These are phyloP conservation scores for Pseudonitzschia multistriata DNA, from an alignment of 108 stramenopile species.

Conservation along the genomic window DNA sequence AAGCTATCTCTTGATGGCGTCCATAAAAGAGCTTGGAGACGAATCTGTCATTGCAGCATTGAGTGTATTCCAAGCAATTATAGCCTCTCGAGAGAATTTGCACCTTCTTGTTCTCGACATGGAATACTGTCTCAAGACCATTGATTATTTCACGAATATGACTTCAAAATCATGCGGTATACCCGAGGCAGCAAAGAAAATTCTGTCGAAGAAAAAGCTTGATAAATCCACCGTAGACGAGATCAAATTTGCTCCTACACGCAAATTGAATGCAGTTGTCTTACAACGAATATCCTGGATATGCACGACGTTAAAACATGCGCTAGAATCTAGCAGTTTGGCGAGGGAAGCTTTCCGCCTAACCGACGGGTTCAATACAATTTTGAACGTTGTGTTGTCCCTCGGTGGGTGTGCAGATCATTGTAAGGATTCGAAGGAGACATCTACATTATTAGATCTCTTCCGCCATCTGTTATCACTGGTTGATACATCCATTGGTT, in stretches of 20 bases:
- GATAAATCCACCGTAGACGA: constrained; percentile 15
- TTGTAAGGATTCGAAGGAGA: constrained; percentile 21
- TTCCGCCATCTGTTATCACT: constrained; percentile 51
- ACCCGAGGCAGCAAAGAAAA: constrained; percentile 25
- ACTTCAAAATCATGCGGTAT: constrained; percentile 27
- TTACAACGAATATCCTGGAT: constrained; percentile 28
- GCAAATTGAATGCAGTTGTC: constrained; percentile 18
- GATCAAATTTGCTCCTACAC: constrained; percentile 25
- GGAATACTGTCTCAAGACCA: constrained; percentile 51
- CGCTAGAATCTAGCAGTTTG: constrained; percentile 53
- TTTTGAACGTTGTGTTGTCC: constrained; percentile 50
- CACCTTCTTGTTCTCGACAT: constrained; percentile 56
- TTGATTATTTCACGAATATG: constrained; percentile 47
- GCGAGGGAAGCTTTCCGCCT: constrained; percentile 72
- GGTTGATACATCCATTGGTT: constrained; percentile 53
- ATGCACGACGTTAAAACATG: constrained; percentile 45
- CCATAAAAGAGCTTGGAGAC: constrained; percentile 67
- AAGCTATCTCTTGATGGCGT: constrained; percentile 44
- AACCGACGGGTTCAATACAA: constrained; percentile 65
- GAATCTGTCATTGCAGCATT: constrained; percentile 52
- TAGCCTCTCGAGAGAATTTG: constrained; percentile 48
- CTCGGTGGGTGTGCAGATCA: constrained; percentile 41
- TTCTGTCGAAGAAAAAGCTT: constrained; percentile 20
- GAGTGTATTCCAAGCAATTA: constrained; percentile 68
- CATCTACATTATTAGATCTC: constrained; percentile 37